A percentile compares a stretch with the other conserved stretches of the same genome.
Evolutionary conservation across 805 yeast genomes (phyloP).

Genomic region (Schwanniomyces occidentalis): DNA sequence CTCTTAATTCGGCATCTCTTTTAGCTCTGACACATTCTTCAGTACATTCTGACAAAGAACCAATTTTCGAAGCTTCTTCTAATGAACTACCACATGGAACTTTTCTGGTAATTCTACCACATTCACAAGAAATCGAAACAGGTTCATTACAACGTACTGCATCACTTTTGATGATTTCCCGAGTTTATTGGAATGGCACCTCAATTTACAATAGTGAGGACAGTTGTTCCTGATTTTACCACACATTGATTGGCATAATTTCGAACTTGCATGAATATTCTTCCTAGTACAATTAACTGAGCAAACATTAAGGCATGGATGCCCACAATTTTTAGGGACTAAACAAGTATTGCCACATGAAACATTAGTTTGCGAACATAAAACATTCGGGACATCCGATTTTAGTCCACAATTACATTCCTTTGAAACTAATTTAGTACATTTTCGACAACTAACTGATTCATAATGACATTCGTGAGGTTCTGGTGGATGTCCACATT

Average conservation of each 20-base stretch:
- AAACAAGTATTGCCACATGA: conserved; percentile 55
- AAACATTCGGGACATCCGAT: conserved; percentile 54
- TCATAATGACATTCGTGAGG: conserved; percentile 77
- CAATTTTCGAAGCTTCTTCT: conserved; percentile 29
- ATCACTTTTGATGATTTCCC: conserved; percentile 44
- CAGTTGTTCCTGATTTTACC: conserved; percentile 52
- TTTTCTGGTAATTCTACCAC: conserved; percentile 54
- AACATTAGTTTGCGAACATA: conserved; percentile 67
- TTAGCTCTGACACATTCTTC: conserved; percentile 62
- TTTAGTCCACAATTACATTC: conserved; percentile 62
- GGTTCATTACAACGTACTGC: conserved; percentile 49
- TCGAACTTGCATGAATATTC: conserved; percentile 49
- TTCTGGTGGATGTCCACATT: conserved; percentile 73
- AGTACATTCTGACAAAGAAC: conserved; percentile 57
- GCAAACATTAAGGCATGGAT: conserved; percentile 57
- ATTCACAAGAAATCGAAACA: conserved; percentile 57
- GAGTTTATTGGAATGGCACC: conserved; percentile 59
- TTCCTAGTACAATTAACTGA: conserved; percentile 60
- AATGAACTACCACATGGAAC: conserved; percentile 60
- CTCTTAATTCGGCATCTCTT: conserved; percentile 61
- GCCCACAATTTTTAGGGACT: conserved; percentile 39
- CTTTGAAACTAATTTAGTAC: conserved; percentile 60
- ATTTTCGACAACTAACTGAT: conserved; percentile 66
- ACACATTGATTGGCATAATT: conserved; percentile 60
- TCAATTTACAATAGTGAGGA: conserved; percentile 63